A percentile compares a stretch with the other conserved stretches of the same genome.
These are phyloP conservation scores for Fusarium sp. DNA, from an alignment of 2,329 filamentous ascomycete species.

Conservation along the genomic window DNA sequence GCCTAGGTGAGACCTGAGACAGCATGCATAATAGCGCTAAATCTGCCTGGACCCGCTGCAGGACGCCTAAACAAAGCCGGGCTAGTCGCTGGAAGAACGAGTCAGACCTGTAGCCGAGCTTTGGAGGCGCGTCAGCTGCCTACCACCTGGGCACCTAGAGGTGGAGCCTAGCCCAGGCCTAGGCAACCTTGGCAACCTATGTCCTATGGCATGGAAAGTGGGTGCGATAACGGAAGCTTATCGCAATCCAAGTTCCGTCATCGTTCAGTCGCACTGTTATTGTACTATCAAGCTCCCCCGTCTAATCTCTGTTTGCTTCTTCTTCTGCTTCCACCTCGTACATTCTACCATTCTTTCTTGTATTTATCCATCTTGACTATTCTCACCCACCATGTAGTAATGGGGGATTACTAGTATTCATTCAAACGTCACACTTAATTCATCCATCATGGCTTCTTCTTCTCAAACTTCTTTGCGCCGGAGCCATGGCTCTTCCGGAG, in stretches of 20 bases:
- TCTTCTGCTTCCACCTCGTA: conserved; percentile 18
- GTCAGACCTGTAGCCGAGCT: conserved; percentile 27
- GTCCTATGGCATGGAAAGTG: conserved; percentile 3
- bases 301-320: conserved; percentile 13
- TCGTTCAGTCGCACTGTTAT: conserved; percentile 1
- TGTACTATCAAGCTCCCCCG: conserved; percentile 37
- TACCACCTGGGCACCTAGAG: too few species aligned
- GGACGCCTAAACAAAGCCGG: conserved; percentile 13
- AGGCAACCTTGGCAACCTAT: too few species aligned
- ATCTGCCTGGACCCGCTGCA: conserved; percentile 13
- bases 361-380: conserved; percentile 7
- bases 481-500: conserved; percentile 55
- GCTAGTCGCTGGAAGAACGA: conserved; percentile 24
- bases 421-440: not conserved
- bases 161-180: too few species aligned
- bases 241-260: conserved; percentile 37
- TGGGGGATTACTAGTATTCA: conserved; percentile 12
- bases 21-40: conserved; percentile 1
- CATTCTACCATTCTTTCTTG: conserved; percentile 9
- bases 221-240: conserved; percentile 44
- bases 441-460: conserved; percentile 55
- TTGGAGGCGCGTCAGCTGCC: conserved; percentile 35
- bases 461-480: conserved; percentile 53
- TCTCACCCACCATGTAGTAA: conserved; percentile 46
- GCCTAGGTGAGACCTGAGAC: conserved; percentile 7